A percentile compares a stretch with the other conserved stretches of the same genome.
Evolutionary conservation across 2,329 filamentous ascomycete genomes (phyloP).

Genomic region (Alternaria consortialis): DNA sequence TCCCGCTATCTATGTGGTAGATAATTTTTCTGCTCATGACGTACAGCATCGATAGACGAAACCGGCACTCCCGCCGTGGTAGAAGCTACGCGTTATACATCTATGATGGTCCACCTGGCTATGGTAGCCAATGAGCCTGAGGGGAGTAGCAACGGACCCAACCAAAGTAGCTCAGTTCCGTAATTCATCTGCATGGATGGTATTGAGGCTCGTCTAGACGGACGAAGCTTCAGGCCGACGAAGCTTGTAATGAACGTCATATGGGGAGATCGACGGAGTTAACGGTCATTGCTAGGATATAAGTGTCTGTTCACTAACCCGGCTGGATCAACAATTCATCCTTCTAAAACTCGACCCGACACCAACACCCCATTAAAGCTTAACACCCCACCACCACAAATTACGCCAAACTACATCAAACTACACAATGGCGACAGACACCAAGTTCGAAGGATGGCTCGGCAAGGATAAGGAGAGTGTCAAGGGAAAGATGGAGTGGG

Average conservation of each 20-base stretch:
- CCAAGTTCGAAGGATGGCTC: slow-evolving; percentile 64
- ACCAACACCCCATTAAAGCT: not conserved
- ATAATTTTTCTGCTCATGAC: slow-evolving; percentile 14
- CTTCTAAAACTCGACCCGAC: not conserved
- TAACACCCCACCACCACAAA: not conserved
- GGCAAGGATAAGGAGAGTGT: slow-evolving; percentile 59
- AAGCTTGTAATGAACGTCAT: slow-evolving; percentile 14
- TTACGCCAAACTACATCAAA: not conserved
- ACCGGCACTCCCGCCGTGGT: not conserved
- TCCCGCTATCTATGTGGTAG: slow-evolving; percentile 5
- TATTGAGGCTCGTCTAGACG: slow-evolving; percentile 1
- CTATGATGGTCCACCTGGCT: slow-evolving; percentile 2
- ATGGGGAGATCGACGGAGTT: slow-evolving; percentile 7
- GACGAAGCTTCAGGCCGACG: slow-evolving; percentile 5
- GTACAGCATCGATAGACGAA: not conserved
- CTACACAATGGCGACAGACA: slow-evolving; percentile 28
- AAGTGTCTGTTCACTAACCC: not conserved
- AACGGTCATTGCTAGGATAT: slow-evolving; percentile 5
- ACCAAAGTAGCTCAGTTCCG: slow-evolving; percentile 2
- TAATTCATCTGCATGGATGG: not conserved
- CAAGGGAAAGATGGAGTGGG: slow-evolving; percentile 65
- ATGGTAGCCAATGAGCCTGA: slow-evolving; percentile 2
- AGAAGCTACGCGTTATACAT: not conserved
- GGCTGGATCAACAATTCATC: not conserved
- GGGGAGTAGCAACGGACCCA: not conserved